These are phyloP conservation scores for Alisma plantagoaquatica DNA, from an alignment of 106 monocot genomes.

Conservation along the genomic window DNA sequence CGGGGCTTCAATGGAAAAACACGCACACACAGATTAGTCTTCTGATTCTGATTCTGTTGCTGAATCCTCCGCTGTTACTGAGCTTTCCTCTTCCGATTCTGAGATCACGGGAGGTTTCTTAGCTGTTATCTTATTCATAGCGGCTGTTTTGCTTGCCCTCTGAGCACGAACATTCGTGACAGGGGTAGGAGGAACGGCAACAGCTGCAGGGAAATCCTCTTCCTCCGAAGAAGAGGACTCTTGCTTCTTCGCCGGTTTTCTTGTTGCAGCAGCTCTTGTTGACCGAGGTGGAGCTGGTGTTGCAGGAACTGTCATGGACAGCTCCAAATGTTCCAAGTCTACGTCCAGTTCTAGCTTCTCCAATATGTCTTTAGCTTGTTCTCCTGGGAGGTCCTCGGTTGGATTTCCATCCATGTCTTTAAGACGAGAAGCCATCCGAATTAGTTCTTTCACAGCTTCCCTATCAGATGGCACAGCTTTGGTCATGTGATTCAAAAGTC, in stretches of 20 bases:
- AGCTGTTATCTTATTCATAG: slow-evolving; percentile 61
- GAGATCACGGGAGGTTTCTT: not conserved
- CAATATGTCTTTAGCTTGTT: slow-evolving; percentile 28
- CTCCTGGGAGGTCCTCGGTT: slow-evolving; percentile 42
- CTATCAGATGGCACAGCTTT: slow-evolving; percentile 30
- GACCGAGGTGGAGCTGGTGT: slow-evolving; percentile 38
- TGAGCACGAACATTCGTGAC: slow-evolving; percentile 29
- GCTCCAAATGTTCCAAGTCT: slow-evolving; percentile 21
- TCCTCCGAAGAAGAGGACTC: slow-evolving; percentile 15
- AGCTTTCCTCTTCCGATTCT: slow-evolving; percentile 27
- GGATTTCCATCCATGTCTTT: slow-evolving; percentile 55
- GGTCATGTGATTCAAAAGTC: slow-evolving; percentile 42
- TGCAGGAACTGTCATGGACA: slow-evolving; percentile 18
- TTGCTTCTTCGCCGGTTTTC: slow-evolving; percentile 31
- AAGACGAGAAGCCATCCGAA: slow-evolving; percentile 43
- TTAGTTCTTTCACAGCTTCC: slow-evolving; percentile 56
- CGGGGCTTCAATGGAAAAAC: too few relatives aligned
- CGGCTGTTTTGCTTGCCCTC: slow-evolving; percentile 76
- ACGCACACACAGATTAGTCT: too few relatives aligned
- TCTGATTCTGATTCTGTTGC: too few relatives aligned
- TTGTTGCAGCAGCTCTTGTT: slow-evolving; percentile 29
- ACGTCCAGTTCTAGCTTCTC: slow-evolving; percentile 45
- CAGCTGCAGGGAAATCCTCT: slow-evolving; percentile 5
- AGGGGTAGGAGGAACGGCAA: slow-evolving; percentile 5
- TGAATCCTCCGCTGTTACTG: too few relatives aligned